Evolutionary conservation across 2,329 filamentous ascomycete genomes (phyloP).

Genomic region (Pyricularia pennisetigena): DNA sequence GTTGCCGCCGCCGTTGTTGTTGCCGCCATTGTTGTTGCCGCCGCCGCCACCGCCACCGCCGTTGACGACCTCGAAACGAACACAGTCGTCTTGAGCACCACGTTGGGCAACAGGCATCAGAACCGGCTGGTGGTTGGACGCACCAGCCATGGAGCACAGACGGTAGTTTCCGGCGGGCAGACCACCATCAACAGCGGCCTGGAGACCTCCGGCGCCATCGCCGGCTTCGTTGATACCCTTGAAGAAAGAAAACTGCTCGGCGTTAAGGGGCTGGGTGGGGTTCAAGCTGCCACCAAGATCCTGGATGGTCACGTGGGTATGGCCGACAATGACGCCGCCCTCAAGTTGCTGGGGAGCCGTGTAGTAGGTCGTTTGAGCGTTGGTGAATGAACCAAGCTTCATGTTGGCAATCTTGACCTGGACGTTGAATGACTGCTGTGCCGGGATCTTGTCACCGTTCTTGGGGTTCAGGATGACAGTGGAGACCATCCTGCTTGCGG

Average conservation of each 20-base stretch:
- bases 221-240: slow-evolving; percentile 57
- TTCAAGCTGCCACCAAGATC: slow-evolving; percentile 39
- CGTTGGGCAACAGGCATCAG: slow-evolving; percentile 58
- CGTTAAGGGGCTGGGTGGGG: slow-evolving; percentile 41
- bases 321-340: slow-evolving; percentile 44
- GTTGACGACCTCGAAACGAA: slow-evolving; percentile 43
- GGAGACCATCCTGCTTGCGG: slow-evolving; percentile 46
- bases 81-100: slow-evolving; percentile 56
- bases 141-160: slow-evolving; percentile 51
- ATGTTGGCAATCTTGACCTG: slow-evolving; percentile 44
- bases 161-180: slow-evolving; percentile 55
- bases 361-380: slow-evolving; percentile 51
- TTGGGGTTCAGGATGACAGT: slow-evolving; percentile 42
- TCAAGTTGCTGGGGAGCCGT: slow-evolving; percentile 47
- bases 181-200: slow-evolving; percentile 43
- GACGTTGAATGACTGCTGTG: slow-evolving; percentile 41
- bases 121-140: slow-evolving; percentile 58
- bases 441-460: slow-evolving; percentile 36
- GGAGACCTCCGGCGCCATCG: slow-evolving; percentile 42
- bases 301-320: slow-evolving; percentile 52
- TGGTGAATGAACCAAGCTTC: slow-evolving; percentile 49
- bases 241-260: slow-evolving; percentile 50
- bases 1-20: slow-evolving; percentile 9
- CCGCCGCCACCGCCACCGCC: slow-evolving; percentile 14
- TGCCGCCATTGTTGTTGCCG: slow-evolving; percentile 8